Percentiles rank a stretch among this genome's conserved stretches.
These are phyloP conservation scores for Trichoderma citrinoviride DNA, from an alignment of 2,329 filamentous ascomycete genomes.

Conservation along the genomic window DNA sequence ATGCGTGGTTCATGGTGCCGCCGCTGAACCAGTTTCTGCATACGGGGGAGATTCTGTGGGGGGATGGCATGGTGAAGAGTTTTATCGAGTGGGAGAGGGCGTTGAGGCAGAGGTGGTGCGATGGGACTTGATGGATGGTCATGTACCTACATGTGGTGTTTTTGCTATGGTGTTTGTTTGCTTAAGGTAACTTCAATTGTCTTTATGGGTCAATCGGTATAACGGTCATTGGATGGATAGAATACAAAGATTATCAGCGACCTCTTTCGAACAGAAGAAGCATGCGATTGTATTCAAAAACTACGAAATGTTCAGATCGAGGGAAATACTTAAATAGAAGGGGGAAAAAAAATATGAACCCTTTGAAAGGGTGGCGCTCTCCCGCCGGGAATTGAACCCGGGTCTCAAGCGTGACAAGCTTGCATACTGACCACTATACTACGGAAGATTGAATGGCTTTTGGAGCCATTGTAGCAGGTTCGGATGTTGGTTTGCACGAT, in stretches of 20 bases:
- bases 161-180: background rate
- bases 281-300: too few relatives aligned
- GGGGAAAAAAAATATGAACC: slow-evolving; percentile 1
- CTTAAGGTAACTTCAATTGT: too few relatives aligned
- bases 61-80: slow-evolving; percentile 32
- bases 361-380: slow-evolving; percentile 23
- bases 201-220: background rate
- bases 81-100: slow-evolving; percentile 39
- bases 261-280: too few relatives aligned
- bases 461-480: slow-evolving; percentile 22
- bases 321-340: too few relatives aligned
- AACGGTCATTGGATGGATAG: background rate
- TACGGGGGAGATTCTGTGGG: slow-evolving; percentile 40
- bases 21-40: slow-evolving; percentile 37
- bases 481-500: background rate
- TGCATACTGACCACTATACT: slow-evolving; percentile 30
- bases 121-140: background rate
- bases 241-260: background rate
- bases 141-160: too few relatives aligned
- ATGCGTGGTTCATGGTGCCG: slow-evolving; percentile 41
- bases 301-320: too few relatives aligned
- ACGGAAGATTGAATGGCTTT: slow-evolving; percentile 25
- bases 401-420: slow-evolving; percentile 29
- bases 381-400: slow-evolving; percentile 29
- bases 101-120: slow-evolving; percentile 34